Percentiles rank a stretch among this genome's conserved stretches.
Evolutionary conservation across 129 eudicot genomes (phyloP).

Genomic region (Gnaphalium uliginosum): DNA sequence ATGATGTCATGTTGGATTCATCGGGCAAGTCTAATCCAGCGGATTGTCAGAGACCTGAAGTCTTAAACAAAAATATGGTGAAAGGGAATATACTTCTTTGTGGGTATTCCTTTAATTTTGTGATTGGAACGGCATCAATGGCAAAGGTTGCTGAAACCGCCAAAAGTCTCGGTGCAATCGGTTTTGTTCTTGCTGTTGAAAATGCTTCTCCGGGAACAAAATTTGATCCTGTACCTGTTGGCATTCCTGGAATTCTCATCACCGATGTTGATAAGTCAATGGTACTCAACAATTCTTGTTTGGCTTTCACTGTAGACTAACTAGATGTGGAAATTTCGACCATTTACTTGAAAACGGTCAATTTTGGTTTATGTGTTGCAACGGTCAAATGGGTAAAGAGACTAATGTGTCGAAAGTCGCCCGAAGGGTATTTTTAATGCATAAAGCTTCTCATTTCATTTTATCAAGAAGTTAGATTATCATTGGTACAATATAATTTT

Average conservation of each 20-base stretch:
- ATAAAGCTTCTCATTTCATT: too few relatives aligned
- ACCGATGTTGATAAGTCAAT: conserved; percentile 72
- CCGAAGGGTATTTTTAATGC: too few relatives aligned
- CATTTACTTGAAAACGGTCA: background rate
- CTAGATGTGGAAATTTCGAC: background rate
- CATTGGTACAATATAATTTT: too few relatives aligned
- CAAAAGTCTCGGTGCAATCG: conserved; percentile 82
- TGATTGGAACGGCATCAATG: conserved; percentile 79
- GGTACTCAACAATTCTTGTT: conserved; percentile 39
- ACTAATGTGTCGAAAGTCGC: too few relatives aligned
- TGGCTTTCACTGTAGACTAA: background rate
- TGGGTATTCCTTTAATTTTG: conserved; percentile 95
- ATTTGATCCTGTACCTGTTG: conserved; percentile 90
- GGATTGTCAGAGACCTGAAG: conserved; percentile 92
- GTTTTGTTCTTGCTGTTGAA: conserved; percentile 95
- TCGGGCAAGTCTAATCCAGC: conserved; percentile 68
- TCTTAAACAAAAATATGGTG: conserved; percentile 77
- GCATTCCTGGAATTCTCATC: conserved; percentile 87
- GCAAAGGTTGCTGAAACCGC: conserved; percentile 81
- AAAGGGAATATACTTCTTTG: conserved; percentile 92
- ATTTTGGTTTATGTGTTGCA: background rate
- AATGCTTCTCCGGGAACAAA: conserved; percentile 90
- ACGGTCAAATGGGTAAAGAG: too few relatives aligned
- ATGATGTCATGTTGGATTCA: conserved; percentile 80
- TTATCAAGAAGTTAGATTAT: too few relatives aligned